A percentile compares a stretch with the other conserved stretches of the same genome.
phyloP scores from a whole-genome alignment of 1,139 yeast genomes.

The Geotrichum bryndzae region DNA sequence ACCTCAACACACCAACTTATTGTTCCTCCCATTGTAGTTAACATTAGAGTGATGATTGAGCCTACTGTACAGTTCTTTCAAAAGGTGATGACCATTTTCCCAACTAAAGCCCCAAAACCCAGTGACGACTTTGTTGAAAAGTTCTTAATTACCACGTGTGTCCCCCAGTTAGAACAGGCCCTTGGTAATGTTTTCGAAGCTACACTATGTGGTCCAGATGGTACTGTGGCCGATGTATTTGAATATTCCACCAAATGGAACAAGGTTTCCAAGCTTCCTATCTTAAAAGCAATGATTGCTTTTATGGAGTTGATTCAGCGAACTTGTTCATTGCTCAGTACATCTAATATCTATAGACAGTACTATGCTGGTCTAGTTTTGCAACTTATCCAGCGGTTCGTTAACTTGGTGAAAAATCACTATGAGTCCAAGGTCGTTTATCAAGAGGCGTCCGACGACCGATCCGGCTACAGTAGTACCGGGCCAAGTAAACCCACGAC shows the following conservation, averaged over 20 bases:
- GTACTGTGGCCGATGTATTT: conserved; percentile 5
- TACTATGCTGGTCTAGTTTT: conserved; percentile 34
- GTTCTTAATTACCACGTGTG: conserved; percentile 59
- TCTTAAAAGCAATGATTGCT: conserved; percentile 28
- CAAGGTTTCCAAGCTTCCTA: conserved; percentile 32
- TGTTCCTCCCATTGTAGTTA: conserved; percentile 70
- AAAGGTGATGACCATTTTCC: conserved; percentile 42
- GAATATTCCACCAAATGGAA: conserved; percentile 29
- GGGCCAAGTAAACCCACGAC: conserved; percentile 8
- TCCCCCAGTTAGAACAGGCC: conserved; percentile 58
- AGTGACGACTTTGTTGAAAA: conserved; percentile 48
- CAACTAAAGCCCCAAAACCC: conserved; percentile 27
- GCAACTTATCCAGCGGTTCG: conserved; percentile 25
- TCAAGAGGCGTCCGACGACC: conserved; percentile 12
- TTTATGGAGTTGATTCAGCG: conserved; percentile 30
- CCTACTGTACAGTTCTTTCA: conserved; percentile 54
- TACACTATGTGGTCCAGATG: conserved; percentile 22
- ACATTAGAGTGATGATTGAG: conserved; percentile 69
- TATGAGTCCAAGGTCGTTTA: conserved; percentile 15
- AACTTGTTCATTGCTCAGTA: conserved; percentile 33
- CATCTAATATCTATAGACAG: conserved; percentile 34
- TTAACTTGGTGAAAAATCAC: conserved; percentile 19
- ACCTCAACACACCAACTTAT: conserved; percentile 49
- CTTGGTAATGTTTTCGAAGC: conserved; percentile 41
- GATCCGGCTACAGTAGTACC: background rate